phyloP scores from a whole-genome alignment of 352 stramenopile genomes.

The Aphanomyces euteiches region DNA sequence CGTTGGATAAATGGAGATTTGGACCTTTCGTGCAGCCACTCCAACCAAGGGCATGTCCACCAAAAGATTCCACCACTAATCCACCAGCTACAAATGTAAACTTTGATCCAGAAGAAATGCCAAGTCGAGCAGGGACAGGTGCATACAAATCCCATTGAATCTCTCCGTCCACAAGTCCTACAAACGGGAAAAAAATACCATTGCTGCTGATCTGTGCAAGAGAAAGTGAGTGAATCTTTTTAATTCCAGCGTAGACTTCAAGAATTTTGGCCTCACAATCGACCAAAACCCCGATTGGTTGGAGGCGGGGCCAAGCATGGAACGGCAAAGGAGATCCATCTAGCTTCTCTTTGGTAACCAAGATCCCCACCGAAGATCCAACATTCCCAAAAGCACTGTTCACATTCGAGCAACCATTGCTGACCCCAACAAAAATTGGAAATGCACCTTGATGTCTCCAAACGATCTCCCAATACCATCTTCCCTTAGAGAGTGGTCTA shows the following conservation, averaged over 20 bases:
- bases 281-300: conserved; percentile 28
- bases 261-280: conserved; percentile 51
- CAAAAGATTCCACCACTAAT: conserved; percentile 52
- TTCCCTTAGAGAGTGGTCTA: conserved; percentile 50
- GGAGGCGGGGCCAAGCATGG: conserved; percentile 9
- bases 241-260: conserved; percentile 52
- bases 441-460: conserved; percentile 46
- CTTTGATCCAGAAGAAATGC: conserved; percentile 49
- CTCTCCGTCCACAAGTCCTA: conserved; percentile 59
- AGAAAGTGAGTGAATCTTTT: conserved; percentile 38
- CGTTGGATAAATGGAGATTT: conserved; percentile 46
- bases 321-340: neutral
- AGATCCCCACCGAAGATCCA: conserved; percentile 32
- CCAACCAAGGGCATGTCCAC: conserved; percentile 59
- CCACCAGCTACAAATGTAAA: conserved; percentile 66
- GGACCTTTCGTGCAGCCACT: conserved; percentile 53
- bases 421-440: conserved; percentile 72
- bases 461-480: conserved; percentile 81
- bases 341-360: conserved; percentile 41
- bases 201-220: conserved; percentile 31
- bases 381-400: conserved; percentile 38
- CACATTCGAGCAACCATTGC: conserved; percentile 50
- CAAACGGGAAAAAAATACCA: conserved; percentile 45
- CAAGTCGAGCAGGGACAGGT: conserved; percentile 57
- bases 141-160: conserved; percentile 61